A percentile compares a stretch with the other conserved stretches of the same genome.
phyloP scores from a whole-genome alignment of 768 basidiomycete genomes.

The Tulasnella sp. region DNA sequence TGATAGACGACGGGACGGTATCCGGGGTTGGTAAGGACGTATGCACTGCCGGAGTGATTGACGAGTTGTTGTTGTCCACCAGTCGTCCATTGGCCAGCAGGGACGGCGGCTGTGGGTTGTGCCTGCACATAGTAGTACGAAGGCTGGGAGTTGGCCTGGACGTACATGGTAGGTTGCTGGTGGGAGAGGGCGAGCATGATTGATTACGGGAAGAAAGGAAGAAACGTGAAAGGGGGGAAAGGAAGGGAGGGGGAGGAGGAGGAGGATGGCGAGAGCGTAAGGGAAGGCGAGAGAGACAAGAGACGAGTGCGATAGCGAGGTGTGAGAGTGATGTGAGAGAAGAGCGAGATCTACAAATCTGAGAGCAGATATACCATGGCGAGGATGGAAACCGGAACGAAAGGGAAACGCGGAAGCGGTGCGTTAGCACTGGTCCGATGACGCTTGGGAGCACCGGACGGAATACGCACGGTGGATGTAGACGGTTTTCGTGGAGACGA shows the following conservation, averaged over 20 bases:
- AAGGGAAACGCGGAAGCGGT: neutral
- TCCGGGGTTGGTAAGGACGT: neutral
- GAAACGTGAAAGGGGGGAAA: neutral
- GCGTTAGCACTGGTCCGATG: too few species aligned
- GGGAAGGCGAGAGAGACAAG: slow-evolving; percentile 1
- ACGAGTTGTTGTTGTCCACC: neutral
- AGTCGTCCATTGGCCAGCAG: slow-evolving; percentile 14
- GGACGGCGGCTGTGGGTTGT: neutral
- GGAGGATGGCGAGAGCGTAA: neutral
- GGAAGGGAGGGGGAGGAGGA: neutral
- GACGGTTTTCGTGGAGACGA: too few species aligned
- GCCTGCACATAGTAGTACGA: slow-evolving; percentile 11
- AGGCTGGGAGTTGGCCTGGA: neutral
- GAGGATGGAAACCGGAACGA: neutral
- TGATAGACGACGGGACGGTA: neutral
- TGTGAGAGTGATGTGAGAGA: slow-evolving; percentile 5
- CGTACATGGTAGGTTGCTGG: slow-evolving; percentile 6
- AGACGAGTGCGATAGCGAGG: neutral
- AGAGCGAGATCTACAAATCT: slow-evolving; percentile 2
- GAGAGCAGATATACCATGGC: neutral
- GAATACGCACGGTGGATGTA: too few species aligned
- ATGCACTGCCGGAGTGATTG: slow-evolving; percentile 1
- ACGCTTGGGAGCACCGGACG: too few species aligned
- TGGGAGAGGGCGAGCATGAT: slow-evolving; percentile 9
- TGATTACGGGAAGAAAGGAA: neutral